Evolutionary conservation across 2,329 filamentous ascomycete species (phyloP).

Genomic region (Colletotrichum sp.): DNA sequence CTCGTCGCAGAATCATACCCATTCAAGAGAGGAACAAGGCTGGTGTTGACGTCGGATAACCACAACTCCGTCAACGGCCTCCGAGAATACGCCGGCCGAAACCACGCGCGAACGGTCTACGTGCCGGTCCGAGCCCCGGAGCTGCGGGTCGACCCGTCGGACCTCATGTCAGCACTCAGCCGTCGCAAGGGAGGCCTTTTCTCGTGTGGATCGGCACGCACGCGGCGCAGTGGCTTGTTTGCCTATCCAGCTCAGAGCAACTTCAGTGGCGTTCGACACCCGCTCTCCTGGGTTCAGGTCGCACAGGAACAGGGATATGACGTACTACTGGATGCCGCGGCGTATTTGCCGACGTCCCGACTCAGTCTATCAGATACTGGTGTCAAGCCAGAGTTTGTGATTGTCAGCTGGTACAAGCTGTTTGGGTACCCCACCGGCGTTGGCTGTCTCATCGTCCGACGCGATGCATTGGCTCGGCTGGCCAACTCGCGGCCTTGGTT

Average conservation of each 20-base stretch:
- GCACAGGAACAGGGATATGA: constrained; percentile 43
- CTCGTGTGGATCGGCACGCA: background rate
- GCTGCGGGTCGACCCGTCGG: constrained; percentile 31
- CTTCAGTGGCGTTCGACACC: constrained; percentile 47
- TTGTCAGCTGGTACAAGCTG: constrained; percentile 46
- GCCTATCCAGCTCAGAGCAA: constrained; percentile 53
- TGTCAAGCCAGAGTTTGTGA: constrained; percentile 42
- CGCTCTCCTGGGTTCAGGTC: constrained; percentile 37
- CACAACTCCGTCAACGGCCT: constrained; percentile 48
- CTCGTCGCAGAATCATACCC: constrained; percentile 45
- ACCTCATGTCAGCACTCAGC: constrained; percentile 28
- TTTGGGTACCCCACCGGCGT: constrained; percentile 48
- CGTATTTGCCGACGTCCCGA: constrained; percentile 39
- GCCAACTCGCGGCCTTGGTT: constrained; percentile 41
- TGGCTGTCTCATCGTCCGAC: constrained; percentile 41
- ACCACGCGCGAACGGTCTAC: constrained; percentile 31
- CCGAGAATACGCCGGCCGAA: constrained; percentile 36
- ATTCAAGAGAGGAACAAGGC: constrained; percentile 27
- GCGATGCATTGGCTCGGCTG: constrained; percentile 33
- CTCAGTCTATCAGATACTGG: constrained; percentile 34
- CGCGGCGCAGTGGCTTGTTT: constrained; percentile 36
- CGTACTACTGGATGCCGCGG: constrained; percentile 45
- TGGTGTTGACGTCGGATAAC: constrained; percentile 44
- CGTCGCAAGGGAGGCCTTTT: constrained; percentile 1
- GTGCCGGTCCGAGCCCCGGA: constrained; percentile 31